phyloP scores from a whole-genome alignment of 106 monocot species.

The Ottelia alismoides region DNA sequence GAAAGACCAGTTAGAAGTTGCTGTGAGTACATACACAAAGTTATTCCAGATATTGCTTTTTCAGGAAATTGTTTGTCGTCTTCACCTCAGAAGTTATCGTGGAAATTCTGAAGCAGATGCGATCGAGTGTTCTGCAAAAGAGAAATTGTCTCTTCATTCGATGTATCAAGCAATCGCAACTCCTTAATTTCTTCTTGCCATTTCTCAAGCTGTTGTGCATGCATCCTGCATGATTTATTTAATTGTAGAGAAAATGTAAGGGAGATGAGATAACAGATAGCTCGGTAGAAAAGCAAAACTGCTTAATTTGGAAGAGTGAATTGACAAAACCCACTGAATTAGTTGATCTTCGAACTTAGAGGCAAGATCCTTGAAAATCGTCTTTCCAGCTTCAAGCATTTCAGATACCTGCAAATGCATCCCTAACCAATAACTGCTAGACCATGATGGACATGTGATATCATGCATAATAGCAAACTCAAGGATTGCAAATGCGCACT shows the following conservation, averaged over 20 bases:
- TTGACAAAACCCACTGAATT: constrained; percentile 26
- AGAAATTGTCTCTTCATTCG: constrained; percentile 43
- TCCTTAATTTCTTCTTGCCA: constrained; percentile 90
- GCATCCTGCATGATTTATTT: constrained; percentile 77
- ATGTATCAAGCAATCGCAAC: constrained; percentile 47
- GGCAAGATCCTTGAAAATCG: constrained; percentile 39
- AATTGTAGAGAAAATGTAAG: not conserved
- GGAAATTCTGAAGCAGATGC: constrained; percentile 58
- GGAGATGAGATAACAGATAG: not conserved
- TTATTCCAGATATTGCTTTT: too few relatives aligned
- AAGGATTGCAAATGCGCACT: not conserved
- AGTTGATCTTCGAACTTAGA: constrained; percentile 57
- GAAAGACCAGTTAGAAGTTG: too few relatives aligned
- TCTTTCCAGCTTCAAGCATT: constrained; percentile 42
- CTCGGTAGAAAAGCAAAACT: not conserved
- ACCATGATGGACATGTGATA: not conserved
- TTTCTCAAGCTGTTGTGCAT: constrained; percentile 71
- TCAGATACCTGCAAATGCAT: constrained; percentile 42
- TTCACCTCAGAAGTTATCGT: too few relatives aligned
- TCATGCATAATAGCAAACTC: not conserved
- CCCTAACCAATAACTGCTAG: not conserved
- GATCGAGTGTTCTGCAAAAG: constrained; percentile 60
- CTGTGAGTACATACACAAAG: too few relatives aligned
- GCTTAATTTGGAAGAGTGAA: not conserved
- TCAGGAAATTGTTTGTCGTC: too few relatives aligned